Evolutionary conservation across 192 early-diverging fungal genomes (phyloP).

Genomic region (Backusella parvicylindrica): DNA sequence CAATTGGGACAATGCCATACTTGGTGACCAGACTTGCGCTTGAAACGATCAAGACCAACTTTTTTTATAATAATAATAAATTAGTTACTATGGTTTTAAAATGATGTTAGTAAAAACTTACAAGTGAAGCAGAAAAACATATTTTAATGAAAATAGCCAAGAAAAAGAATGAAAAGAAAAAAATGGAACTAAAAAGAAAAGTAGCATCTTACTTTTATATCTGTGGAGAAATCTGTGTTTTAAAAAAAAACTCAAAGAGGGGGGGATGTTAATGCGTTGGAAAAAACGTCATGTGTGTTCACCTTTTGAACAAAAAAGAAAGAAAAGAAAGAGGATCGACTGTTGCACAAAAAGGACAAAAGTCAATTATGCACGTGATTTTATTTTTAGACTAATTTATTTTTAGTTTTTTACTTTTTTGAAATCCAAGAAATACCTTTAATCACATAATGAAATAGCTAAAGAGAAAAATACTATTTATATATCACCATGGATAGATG

Average conservation of each 20-base stretch:
- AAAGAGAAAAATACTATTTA: neutral
- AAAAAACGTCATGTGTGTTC: neutral
- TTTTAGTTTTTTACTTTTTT: neutral
- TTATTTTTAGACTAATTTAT: neutral
- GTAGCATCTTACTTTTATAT: neutral
- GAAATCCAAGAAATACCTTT: neutral
- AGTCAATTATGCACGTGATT: neutral
- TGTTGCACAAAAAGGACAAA: neutral
- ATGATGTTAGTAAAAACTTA: neutral
- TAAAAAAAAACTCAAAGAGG: neutral
- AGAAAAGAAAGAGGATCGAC: neutral
- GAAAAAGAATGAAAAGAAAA: neutral
- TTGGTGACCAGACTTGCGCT: constrained; percentile 19
- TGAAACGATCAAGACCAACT: constrained; percentile 35
- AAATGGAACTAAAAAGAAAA: neutral
- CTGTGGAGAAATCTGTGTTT: neutral
- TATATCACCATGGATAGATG: too few species aligned
- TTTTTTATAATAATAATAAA: neutral
- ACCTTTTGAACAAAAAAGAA: neutral
- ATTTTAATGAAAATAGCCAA: neutral
- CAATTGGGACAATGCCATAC: constrained; percentile 34
- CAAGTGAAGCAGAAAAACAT: constrained; percentile 39
- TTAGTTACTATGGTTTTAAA: neutral
- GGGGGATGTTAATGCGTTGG: neutral
- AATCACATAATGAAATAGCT: neutral